Evolutionary conservation across 1,139 yeast genomes (phyloP).

Genomic region (Blastobotrys apis): DNA sequence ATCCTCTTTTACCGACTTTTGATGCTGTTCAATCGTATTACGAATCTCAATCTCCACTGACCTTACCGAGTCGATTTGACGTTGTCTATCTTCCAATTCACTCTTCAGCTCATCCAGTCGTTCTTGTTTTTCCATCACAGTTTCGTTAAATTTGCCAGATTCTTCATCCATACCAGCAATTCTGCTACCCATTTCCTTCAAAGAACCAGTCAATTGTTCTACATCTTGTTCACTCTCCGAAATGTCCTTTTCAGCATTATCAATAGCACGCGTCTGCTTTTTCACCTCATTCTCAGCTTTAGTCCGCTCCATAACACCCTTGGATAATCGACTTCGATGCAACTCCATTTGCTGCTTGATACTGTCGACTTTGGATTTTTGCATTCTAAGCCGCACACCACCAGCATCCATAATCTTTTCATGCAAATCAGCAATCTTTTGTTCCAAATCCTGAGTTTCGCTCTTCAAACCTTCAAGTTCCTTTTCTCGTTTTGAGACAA

Average conservation of each 20-base stretch:
- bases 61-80: constrained; percentile 55
- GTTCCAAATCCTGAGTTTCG: constrained; percentile 57
- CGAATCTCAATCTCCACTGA: constrained; percentile 68
- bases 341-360: constrained; percentile 64
- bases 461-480: constrained; percentile 47
- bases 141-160: constrained; percentile 33
- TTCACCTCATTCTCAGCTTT: constrained; percentile 66
- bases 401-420: constrained; percentile 87
- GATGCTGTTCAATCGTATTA: constrained; percentile 59
- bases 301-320: constrained; percentile 54
- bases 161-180: constrained; percentile 34
- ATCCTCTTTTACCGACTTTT: constrained; percentile 43
- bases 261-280: constrained; percentile 49
- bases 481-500: constrained; percentile 36
- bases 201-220: constrained; percentile 36
- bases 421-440: constrained; percentile 56
- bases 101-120: constrained; percentile 41
- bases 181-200: constrained; percentile 30
- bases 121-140: constrained; percentile 34
- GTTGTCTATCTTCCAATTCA: constrained; percentile 48
- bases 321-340: constrained; percentile 54
- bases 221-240: constrained; percentile 34
- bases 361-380: constrained; percentile 78
- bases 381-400: constrained; percentile 78
- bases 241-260: constrained; percentile 38